phyloP scores from a whole-genome alignment of 1,284 basidiomycete species.

The Meira nashicola region DNA sequence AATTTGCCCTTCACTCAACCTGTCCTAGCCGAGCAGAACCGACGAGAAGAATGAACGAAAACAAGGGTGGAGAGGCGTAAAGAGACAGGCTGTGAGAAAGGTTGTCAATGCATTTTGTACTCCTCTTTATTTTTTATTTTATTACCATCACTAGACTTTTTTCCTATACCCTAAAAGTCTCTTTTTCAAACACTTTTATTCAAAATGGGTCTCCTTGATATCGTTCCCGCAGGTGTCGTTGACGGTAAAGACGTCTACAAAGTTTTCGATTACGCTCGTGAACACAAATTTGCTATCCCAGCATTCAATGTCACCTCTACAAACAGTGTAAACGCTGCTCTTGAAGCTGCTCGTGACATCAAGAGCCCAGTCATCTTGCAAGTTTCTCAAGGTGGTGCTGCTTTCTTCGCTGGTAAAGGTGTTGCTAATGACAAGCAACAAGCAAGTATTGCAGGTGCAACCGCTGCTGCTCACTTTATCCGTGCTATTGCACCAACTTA shows the following conservation, averaged over 20 bases:
- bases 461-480: slow-evolving; percentile 88
- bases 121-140: too few relatives aligned
- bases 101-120: too few relatives aligned
- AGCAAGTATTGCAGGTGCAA: slow-evolving; percentile 87
- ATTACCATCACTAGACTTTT: not conserved
- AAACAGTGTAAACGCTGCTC: slow-evolving; percentile 47
- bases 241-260: slow-evolving; percentile 53
- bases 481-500: slow-evolving; percentile 67
- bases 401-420: slow-evolving; percentile 96
- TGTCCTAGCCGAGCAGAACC: too few relatives aligned
- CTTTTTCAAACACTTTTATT: not conserved
- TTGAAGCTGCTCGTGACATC: slow-evolving; percentile 61
- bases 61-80: too few relatives aligned
- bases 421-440: slow-evolving; percentile 91
- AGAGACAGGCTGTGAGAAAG: too few relatives aligned
- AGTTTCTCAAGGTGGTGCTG: slow-evolving; percentile 91
- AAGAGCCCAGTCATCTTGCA: slow-evolving; percentile 98
- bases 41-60: too few relatives aligned
- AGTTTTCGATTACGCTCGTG: slow-evolving; percentile 49
- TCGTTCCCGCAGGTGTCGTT: slow-evolving; percentile 22
- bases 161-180: not conserved
- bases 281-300: slow-evolving; percentile 49
- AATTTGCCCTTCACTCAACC: too few relatives aligned
- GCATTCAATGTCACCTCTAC: slow-evolving; percentile 51
- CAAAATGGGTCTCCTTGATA: slow-evolving; percentile 23